A percentile compares a stretch with the other conserved stretches of the same genome.
These are phyloP conservation scores for Eucalyptus urophylla DNA, from an alignment of 345 rosid species.

Conservation along the genomic window DNA sequence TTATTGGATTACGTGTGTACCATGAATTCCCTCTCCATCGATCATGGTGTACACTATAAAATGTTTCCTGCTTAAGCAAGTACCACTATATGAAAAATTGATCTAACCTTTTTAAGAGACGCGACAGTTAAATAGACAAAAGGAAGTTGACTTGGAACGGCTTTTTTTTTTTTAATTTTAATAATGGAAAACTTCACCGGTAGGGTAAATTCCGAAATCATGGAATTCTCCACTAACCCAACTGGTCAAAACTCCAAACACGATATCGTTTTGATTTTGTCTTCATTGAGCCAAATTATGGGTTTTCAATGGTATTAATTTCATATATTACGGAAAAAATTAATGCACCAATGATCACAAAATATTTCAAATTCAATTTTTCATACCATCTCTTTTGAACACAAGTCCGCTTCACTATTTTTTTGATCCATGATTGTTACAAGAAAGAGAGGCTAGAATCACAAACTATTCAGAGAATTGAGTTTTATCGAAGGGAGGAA, in stretches of 20 bases:
- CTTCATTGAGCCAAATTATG: neutral
- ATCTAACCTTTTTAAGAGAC: neutral
- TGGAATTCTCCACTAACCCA: neutral
- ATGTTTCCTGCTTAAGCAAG: neutral
- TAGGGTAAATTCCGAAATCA: neutral
- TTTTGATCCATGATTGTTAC: neutral
- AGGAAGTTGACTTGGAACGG: neutral
- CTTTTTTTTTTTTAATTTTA: neutral
- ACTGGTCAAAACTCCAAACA: neutral
- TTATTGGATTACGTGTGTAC: neutral
- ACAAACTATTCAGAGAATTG: neutral
- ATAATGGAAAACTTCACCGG: neutral
- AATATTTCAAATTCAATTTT: neutral
- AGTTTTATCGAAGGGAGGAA: neutral
- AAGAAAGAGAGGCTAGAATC: too few relatives aligned
- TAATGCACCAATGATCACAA: neutral
- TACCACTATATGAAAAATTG: neutral
- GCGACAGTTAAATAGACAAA: neutral
- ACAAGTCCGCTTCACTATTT: neutral
- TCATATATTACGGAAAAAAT: fast-evolving
- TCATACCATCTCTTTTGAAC: neutral
- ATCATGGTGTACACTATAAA: neutral
- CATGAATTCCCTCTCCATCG: neutral
- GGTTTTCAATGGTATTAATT: neutral
- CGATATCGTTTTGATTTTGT: neutral